Evolutionary conservation across 768 basidiomycete species (phyloP).

Genomic region (Mycena polygramma): DNA sequence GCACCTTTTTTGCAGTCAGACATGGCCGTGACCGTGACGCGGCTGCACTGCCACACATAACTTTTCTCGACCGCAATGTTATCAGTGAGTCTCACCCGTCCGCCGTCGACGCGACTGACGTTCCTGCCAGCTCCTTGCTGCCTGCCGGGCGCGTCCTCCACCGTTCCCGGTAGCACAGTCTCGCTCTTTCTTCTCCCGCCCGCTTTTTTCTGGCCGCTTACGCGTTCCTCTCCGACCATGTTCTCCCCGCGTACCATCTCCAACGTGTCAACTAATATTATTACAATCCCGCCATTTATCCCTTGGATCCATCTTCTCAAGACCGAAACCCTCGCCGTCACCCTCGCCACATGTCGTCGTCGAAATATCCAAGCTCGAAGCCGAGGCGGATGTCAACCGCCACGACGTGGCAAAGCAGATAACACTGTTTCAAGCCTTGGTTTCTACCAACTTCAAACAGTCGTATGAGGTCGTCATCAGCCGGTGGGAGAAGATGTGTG

Average conservation of each 20-base stretch:
- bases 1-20: constrained; percentile 58
- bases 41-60: no score
- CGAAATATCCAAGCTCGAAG: constrained; percentile 79
- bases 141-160: constrained; percentile 33
- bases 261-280: constrained; percentile 36
- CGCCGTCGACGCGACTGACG: constrained; percentile 34
- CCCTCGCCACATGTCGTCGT: constrained; percentile 78
- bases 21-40: constrained; percentile 40
- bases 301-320: constrained; percentile 61
- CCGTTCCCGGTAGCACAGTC: constrained; percentile 10
- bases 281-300: constrained; percentile 50
- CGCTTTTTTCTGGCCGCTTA: constrained; percentile 19
- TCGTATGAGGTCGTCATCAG: constrained; percentile 80
- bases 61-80: constrained; percentile 30
- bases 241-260: constrained; percentile 21
- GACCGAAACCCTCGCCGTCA: constrained; percentile 57
- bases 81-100: not conserved
- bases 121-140: constrained; percentile 32
- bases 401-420: constrained; percentile 79
- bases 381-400: constrained; percentile 81
- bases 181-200: constrained; percentile 34
- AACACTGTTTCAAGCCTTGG: constrained; percentile 74
- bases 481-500: constrained; percentile 87
- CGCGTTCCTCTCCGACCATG: constrained; percentile 24
- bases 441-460: constrained; percentile 72